Conservation (phyloP, 352 stramenopile genomes). For the Phytophthora sojae region DNA sequence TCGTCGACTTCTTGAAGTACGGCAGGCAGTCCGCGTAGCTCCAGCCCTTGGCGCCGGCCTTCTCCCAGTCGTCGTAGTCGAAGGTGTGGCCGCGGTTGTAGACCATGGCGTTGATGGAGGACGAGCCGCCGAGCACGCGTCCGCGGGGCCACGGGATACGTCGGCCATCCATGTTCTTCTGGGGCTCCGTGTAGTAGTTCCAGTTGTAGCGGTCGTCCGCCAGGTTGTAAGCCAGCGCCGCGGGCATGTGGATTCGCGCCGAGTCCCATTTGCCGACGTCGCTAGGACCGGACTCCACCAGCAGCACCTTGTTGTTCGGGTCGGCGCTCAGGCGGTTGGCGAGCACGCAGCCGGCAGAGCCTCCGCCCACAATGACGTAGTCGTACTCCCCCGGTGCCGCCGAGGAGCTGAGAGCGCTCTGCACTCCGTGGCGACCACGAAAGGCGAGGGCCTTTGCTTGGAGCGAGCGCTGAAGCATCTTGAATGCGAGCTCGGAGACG, state of each 20-base stretch:
- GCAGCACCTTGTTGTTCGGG: constrained; percentile 76
- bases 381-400: constrained; percentile 61
- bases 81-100: constrained; percentile 83
- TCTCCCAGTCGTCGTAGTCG: constrained; percentile 84
- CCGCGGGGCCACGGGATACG: constrained; percentile 77
- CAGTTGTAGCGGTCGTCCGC: constrained; percentile 86
- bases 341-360: constrained; percentile 89
- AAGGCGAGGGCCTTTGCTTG: neutral
- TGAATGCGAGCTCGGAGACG: neutral
- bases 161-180: constrained; percentile 76
- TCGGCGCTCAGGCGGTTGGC: constrained; percentile 88
- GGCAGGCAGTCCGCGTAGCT: constrained; percentile 82
- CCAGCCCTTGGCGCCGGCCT: constrained; percentile 69
- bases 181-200: constrained; percentile 79
- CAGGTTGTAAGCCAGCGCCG: constrained; percentile 79
- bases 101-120: constrained; percentile 88
- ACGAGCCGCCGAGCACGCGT: constrained; percentile 85
- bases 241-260: constrained; percentile 86
- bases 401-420: constrained; percentile 30
- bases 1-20: constrained; percentile 86
- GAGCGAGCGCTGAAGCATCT: constrained; percentile 9
- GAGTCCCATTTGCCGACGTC: constrained; percentile 82
- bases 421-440: neutral
- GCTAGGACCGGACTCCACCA: constrained; percentile 89
- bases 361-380: constrained; percentile 92